These are phyloP conservation scores for Gautieria morchelliformis DNA, from an alignment of 768 basidiomycete genomes.

Conservation along the genomic window DNA sequence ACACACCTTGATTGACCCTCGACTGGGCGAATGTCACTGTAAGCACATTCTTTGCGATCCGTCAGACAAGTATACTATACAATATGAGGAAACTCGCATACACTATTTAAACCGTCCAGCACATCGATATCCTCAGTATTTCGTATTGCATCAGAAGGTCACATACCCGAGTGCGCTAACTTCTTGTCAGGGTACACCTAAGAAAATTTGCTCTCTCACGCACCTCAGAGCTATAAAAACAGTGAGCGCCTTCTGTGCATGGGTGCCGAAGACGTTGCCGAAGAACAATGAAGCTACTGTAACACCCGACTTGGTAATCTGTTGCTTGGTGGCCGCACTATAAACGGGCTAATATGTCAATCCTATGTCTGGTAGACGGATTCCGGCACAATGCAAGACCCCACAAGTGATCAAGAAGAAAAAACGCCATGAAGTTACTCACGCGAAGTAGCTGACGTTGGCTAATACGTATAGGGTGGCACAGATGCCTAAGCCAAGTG, in stretches of 20 bases:
- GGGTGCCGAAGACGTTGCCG: constrained; percentile 43
- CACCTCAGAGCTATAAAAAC: constrained; percentile 51
- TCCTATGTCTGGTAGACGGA: no score
- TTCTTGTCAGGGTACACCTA: background rate
- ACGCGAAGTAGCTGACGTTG: constrained; percentile 50
- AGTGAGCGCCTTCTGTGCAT: constrained; percentile 45
- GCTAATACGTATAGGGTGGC: constrained; percentile 44
- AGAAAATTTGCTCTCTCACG: background rate
- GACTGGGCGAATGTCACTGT: constrained; percentile 39
- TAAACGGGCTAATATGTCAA: background rate
- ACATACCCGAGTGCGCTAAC: no score
- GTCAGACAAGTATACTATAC: background rate
- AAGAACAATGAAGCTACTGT: constrained; percentile 57
- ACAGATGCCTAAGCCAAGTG: constrained; percentile 46
- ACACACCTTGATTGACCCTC: constrained; percentile 41
- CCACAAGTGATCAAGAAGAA: background rate
- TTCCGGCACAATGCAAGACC: no score
- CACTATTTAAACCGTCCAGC: no score
- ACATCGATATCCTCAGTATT: no score
- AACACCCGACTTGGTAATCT: constrained; percentile 39
- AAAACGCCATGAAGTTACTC: constrained; percentile 8
- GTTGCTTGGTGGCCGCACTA: constrained; percentile 35
- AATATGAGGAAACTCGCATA: no score
- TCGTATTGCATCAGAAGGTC: no score
- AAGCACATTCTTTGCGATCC: constrained; percentile 20